Percentiles rank a stretch among this genome's conserved stretches.
phyloP scores from a whole-genome alignment of 768 basidiomycete species.

The Albatrellus ellisii region DNA sequence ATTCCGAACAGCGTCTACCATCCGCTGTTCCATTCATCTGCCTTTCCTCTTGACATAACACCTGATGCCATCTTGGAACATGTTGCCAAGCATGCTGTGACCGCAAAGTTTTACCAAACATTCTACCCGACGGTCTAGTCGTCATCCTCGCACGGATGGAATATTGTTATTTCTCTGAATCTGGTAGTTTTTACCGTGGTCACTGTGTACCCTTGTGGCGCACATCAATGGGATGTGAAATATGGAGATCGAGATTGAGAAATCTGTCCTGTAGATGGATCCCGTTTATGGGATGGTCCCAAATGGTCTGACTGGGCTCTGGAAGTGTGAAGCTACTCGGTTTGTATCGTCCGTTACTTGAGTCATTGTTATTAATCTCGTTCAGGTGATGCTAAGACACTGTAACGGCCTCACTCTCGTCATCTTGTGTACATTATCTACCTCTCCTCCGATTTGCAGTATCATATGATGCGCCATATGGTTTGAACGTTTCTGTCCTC shows the following conservation, averaged over 20 bases:
- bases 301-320: not conserved
- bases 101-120: not conserved
- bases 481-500: too few species aligned
- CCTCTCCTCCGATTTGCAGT: too few species aligned
- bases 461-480: too few species aligned
- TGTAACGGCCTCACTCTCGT: too few species aligned
- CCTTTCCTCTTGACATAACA: not conserved
- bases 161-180: not conserved
- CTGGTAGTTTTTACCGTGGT: not conserved
- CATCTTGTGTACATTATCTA: too few species aligned
- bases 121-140: not conserved
- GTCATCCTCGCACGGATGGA: not conserved
- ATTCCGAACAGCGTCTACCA: not conserved
- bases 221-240: not conserved
- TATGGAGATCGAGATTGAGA: not conserved
- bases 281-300: not conserved
- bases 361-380: too few species aligned
- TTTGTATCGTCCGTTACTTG: too few species aligned
- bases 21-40: not conserved
- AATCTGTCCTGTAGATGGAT: not conserved
- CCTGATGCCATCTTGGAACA: not conserved
- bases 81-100: not conserved
- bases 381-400: too few species aligned
- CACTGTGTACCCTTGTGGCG: not conserved
- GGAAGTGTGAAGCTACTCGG: too few species aligned